Conservation (phyloP, 768 basidiomycete species). For the Lactarius sanguifluus region DNA sequence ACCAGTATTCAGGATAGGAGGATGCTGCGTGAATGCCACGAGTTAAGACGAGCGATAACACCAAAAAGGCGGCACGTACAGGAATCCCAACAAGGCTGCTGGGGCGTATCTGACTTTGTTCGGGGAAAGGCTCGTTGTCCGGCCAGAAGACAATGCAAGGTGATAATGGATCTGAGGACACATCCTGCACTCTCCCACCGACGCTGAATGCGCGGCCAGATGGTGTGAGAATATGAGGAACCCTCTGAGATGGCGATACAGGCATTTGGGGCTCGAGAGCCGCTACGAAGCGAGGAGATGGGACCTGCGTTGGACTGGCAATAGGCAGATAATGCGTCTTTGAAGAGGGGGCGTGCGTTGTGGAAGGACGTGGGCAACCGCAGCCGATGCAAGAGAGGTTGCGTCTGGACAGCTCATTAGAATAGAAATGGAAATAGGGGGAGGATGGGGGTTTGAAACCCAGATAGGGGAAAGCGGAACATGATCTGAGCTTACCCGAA, state of each 20-base stretch:
- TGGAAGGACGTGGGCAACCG: slow-evolving; percentile 54
- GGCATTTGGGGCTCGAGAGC: slow-evolving; percentile 21
- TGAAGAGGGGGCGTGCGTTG: slow-evolving; percentile 32
- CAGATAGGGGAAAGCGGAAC: slow-evolving; percentile 34
- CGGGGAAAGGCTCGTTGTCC: slow-evolving; percentile 82
- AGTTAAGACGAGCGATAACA: slow-evolving; percentile 22
- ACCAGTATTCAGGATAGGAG: slow-evolving; percentile 86
- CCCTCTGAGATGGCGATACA: slow-evolving; percentile 24
- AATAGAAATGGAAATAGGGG: slow-evolving; percentile 32
- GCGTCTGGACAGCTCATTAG: slow-evolving; percentile 57
- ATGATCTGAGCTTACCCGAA: slow-evolving; percentile 63
- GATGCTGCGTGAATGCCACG: slow-evolving; percentile 49
- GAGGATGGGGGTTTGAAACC: slow-evolving; percentile 25
- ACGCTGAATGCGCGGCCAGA: slow-evolving; percentile 75
- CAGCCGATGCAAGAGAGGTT: slow-evolving; percentile 78
- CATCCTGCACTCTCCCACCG: slow-evolving; percentile 78
- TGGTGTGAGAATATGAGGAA: slow-evolving; percentile 65
- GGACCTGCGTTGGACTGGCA: slow-evolving; percentile 27
- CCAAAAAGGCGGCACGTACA: slow-evolving; percentile 39
- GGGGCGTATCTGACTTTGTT: slow-evolving; percentile 72
- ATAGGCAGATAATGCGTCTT: slow-evolving; percentile 33
- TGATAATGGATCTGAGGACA: slow-evolving; percentile 66
- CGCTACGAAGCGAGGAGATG: slow-evolving; percentile 22
- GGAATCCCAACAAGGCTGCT: slow-evolving; percentile 52
- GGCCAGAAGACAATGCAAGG: slow-evolving; percentile 92